A percentile compares a stretch with the other conserved stretches of the same genome.
Evolutionary conservation across 2,329 filamentous ascomycete species (phyloP).

Genomic region (Sarocladiaceae sp.): DNA sequence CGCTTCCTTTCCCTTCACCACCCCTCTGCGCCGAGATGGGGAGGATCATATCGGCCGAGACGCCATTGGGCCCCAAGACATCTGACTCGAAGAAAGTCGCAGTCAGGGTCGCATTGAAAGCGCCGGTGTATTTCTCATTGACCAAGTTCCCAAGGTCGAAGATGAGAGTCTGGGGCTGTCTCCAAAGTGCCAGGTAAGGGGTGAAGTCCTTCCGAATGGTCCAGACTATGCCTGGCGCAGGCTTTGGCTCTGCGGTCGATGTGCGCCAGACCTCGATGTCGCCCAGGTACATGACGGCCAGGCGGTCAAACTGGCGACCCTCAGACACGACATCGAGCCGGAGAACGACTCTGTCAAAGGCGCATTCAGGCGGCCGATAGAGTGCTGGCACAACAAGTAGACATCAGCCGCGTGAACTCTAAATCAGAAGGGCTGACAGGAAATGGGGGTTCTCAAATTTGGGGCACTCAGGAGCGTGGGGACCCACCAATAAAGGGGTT

Average conservation of each 20-base stretch:
- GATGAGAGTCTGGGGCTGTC: constrained; percentile 65
- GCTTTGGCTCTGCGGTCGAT: constrained; percentile 74
- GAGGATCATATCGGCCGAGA: constrained; percentile 60
- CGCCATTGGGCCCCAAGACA: neutral
- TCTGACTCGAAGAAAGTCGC: constrained; percentile 61
- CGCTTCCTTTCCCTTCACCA: constrained; percentile 50
- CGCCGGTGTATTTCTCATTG: constrained; percentile 64
- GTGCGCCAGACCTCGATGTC: constrained; percentile 81
- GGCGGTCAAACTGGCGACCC: constrained; percentile 72
- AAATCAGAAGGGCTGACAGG: neutral
- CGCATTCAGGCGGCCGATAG: constrained; percentile 63
- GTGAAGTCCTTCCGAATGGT: constrained; percentile 77
- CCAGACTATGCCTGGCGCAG: constrained; percentile 64
- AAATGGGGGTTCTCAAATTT: neutral
- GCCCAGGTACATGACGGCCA: constrained; percentile 71
- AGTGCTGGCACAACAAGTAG: constrained; percentile 35
- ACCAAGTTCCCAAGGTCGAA: constrained; percentile 77
- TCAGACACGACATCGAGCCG: constrained; percentile 70
- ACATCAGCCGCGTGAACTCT: constrained; percentile 12
- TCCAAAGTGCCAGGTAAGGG: constrained; percentile 65
- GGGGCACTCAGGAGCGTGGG: neutral
- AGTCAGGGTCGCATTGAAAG: constrained; percentile 70
- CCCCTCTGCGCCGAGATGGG: constrained; percentile 58
- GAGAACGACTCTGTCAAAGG: constrained; percentile 70
- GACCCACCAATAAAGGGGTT: constrained; percentile 64